Evolutionary conservation across 805 yeast genomes (phyloP).

Genomic region (Cyberlindnera maclurae): DNA sequence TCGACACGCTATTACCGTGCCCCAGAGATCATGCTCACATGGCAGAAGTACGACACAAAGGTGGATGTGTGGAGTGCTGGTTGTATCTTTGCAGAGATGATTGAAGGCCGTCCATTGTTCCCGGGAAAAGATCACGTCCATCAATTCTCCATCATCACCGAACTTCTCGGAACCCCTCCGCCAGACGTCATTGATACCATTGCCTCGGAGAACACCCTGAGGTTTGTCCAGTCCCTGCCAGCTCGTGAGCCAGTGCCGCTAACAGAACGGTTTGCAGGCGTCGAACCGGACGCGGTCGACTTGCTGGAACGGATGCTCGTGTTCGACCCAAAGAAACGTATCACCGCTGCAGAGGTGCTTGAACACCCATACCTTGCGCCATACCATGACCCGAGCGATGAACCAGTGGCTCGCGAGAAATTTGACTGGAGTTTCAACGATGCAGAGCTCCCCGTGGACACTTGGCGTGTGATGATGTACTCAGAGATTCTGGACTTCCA

Average conservation of each 20-base stretch:
- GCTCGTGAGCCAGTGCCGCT: constrained; percentile 89
- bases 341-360: constrained; percentile 86
- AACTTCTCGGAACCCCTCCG: constrained; percentile 93
- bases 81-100: constrained; percentile 95
- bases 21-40: constrained; percentile 96
- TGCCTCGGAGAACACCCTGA: constrained; percentile 88
- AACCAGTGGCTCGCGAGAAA: constrained; percentile 86
- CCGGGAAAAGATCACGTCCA: constrained; percentile 99
- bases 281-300: constrained; percentile 84
- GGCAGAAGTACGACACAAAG: constrained; percentile 96
- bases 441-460: constrained; percentile 94
- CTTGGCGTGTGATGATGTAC: constrained; percentile 99
- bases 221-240: constrained; percentile 91
- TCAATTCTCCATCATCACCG: constrained; percentile 95
- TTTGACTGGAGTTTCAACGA: constrained; percentile 99
- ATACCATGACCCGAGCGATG: constrained; percentile 96
- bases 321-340: constrained; percentile 91
- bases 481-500: constrained; percentile 95
- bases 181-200: constrained; percentile 93
- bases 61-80: constrained; percentile 99
- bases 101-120: constrained; percentile 92
- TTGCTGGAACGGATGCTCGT: constrained; percentile 83
- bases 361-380: constrained; percentile 89
- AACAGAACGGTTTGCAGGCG: constrained; percentile 67
- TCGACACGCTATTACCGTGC: constrained; percentile 95